Percentiles rank a stretch among this genome's conserved stretches.
These are phyloP conservation scores for Chaetomium sp. DNA, from an alignment of 2,329 filamentous ascomycete genomes.

Conservation along the genomic window DNA sequence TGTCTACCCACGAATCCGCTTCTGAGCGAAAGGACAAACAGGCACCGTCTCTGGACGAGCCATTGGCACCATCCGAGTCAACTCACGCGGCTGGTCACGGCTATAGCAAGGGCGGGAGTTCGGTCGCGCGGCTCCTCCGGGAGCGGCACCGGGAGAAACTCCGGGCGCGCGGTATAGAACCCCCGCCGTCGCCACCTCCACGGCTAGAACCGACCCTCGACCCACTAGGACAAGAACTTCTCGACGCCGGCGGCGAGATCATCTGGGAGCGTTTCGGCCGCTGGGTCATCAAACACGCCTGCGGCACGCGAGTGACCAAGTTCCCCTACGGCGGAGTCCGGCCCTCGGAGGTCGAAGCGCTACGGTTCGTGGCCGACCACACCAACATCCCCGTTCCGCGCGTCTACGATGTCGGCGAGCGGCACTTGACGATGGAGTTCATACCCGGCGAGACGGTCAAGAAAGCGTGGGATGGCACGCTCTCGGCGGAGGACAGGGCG, in stretches of 20 bases:
- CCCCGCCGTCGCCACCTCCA: slow-evolving; percentile 1
- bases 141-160: background rate
- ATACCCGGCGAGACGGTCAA: background rate
- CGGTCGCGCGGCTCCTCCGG: background rate
- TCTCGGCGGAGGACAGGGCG: slow-evolving; percentile 1
- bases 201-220: background rate
- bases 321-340: background rate
- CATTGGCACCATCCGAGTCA: no score
- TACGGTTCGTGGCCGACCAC: slow-evolving; percentile 18
- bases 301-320: slow-evolving; percentile 6
- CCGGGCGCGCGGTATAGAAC: background rate
- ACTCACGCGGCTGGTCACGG: no score
- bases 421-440: slow-evolving; percentile 23
- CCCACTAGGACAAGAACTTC: background rate
- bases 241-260: slow-evolving; percentile 1
- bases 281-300: slow-evolving; percentile 8
- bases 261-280: background rate
- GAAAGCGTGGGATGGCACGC: background rate
- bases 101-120: no score
- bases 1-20: no score
- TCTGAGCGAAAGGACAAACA: no score
- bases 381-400: slow-evolving; percentile 25
- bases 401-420: slow-evolving; percentile 14
- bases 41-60: no score
- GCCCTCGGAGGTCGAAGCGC: slow-evolving; percentile 22